Conservation (phyloP, 306 rosid genomes). For the Astragalus membranaceus region DNA sequence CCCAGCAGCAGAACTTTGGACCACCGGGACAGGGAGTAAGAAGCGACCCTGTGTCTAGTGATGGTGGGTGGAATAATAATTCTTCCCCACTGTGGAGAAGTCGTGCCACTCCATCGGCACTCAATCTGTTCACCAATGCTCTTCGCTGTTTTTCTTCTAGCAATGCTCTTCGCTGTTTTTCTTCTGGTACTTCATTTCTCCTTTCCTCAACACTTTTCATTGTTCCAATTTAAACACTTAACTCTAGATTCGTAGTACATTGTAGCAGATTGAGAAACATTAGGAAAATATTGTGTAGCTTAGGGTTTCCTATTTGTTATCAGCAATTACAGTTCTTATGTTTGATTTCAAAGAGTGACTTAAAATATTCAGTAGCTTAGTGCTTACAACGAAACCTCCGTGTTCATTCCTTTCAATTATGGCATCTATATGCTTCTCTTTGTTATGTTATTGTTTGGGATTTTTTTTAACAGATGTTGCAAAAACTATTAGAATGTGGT, state of each 20-base stretch:
- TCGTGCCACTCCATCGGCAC: neutral
- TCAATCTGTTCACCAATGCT: slow-evolving; percentile 13
- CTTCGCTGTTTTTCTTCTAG: slow-evolving; percentile 4
- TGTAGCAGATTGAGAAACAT: neutral
- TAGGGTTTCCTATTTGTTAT: neutral
- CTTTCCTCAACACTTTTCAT: neutral
- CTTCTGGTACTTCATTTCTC: slow-evolving; percentile 17
- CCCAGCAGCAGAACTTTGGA: too few relatives aligned
- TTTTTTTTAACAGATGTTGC: slow-evolving; percentile 22
- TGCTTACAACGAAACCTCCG: neutral
- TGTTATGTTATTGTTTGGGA: neutral
- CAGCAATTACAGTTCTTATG: neutral
- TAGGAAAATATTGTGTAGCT: neutral
- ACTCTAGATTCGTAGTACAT: neutral
- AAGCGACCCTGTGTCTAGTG: slow-evolving; percentile 34
- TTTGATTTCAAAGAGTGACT: neutral
- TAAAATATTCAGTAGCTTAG: neutral
- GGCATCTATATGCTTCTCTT: neutral
- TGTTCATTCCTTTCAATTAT: neutral
- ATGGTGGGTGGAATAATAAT: slow-evolving; percentile 22
- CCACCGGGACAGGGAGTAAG: slow-evolving; percentile 43
- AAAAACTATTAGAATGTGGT: too few relatives aligned
- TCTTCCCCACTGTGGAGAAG: slow-evolving; percentile 30
- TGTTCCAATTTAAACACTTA: neutral
- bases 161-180: too few relatives aligned